Conservation (phyloP, 768 basidiomycete genomes). For the Podaxis pistillaris region DNA sequence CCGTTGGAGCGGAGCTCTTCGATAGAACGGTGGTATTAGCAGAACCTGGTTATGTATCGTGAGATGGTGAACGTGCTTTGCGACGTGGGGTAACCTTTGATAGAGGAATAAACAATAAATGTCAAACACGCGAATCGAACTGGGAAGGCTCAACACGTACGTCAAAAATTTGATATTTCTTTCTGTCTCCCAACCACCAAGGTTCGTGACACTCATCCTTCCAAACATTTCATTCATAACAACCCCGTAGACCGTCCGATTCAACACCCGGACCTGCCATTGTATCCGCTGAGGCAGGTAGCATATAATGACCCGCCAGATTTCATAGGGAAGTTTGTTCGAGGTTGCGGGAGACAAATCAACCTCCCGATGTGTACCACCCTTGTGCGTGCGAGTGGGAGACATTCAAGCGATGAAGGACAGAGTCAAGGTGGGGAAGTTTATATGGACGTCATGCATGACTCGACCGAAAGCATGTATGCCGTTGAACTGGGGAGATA, state of each 20-base stretch:
- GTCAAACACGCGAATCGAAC: neutral
- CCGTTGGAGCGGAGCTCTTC: neutral
- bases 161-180: neutral
- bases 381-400: neutral
- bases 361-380: neutral
- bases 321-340: neutral
- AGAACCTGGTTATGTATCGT: neutral
- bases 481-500: neutral
- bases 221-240: neutral
- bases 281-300: neutral
- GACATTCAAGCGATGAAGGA: neutral
- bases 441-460: neutral
- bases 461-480: neutral
- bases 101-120: neutral
- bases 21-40: neutral
- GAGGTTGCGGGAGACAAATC: neutral
- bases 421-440: neutral
- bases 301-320: neutral
- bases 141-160: neutral
- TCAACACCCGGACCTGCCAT: neutral
- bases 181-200: neutral
- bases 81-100: neutral
- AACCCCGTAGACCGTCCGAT: neutral
- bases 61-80: neutral
- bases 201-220: neutral